Evolutionary conservation across 257 asterid genomes (phyloP).

Genomic region (Scutellaria baicalensis): DNA sequence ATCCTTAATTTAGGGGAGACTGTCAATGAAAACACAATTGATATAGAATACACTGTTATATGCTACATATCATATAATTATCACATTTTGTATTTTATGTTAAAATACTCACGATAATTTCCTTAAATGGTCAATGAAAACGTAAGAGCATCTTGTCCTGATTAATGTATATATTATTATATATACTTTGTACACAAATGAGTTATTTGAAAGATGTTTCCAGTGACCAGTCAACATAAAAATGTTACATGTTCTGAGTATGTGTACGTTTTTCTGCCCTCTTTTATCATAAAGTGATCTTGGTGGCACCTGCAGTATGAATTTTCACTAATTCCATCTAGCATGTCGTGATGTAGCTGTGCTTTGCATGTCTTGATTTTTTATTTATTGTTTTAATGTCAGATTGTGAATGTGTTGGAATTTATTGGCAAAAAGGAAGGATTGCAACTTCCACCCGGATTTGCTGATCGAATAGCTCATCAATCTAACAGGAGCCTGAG

Average conservation of each 20-base stretch:
- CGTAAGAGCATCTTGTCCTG: neutral
- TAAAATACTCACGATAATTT: neutral
- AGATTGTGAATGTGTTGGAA: conserved; percentile 77
- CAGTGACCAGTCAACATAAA: neutral
- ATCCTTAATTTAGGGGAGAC: too few relatives aligned
- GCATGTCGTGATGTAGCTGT: neutral
- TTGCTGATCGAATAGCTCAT: conserved; percentile 68
- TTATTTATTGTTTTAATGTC: conserved; percentile 8
- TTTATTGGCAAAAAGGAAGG: conserved; percentile 91
- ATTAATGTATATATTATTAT: neutral
- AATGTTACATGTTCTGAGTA: neutral
- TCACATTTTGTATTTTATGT: neutral
- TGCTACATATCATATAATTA: neutral
- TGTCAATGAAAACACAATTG: neutral
- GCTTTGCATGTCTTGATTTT: neutral
- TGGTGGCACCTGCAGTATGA: neutral
- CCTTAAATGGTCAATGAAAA: neutral
- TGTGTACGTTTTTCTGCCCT: neutral
- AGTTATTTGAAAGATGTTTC: neutral
- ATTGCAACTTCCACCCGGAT: conserved; percentile 72
- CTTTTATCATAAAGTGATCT: neutral
- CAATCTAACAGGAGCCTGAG: conserved; percentile 89
- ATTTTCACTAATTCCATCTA: neutral
- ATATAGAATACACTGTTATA: neutral
- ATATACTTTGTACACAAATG: neutral